Percentiles rank a stretch among this genome's conserved stretches.
phyloP scores from a whole-genome alignment of 495 filamentous ascomycete species.

The Daldinia grandis region DNA sequence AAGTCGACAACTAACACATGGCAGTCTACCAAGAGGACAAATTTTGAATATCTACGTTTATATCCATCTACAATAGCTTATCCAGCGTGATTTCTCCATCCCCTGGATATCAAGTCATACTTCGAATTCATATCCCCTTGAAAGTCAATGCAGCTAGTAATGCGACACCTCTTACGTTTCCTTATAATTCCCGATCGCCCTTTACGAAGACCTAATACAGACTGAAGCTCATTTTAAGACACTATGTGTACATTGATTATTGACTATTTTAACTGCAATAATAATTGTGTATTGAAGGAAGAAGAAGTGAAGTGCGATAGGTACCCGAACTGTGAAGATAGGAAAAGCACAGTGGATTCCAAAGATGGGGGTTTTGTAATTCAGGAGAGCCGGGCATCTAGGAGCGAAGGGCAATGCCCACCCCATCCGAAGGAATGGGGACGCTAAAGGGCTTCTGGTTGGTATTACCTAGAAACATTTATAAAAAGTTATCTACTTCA shows the following conservation, averaged over 20 bases:
- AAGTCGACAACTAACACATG: background rate
- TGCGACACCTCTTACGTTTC: background rate
- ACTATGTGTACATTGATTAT: background rate
- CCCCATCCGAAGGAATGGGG: constrained; percentile 9
- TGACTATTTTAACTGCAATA: constrained; percentile 5
- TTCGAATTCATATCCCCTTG: background rate
- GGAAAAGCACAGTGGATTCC: background rate
- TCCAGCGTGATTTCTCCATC: background rate
- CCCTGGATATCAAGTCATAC: background rate
- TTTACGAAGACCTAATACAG: background rate
- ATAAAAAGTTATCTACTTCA: background rate
- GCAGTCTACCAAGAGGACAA: background rate
- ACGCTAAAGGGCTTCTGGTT: constrained; percentile 1
- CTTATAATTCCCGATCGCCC: background rate
- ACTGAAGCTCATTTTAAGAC: background rate
- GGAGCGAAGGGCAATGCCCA: constrained; percentile 10
- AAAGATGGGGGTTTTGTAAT: background rate
- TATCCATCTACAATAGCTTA: background rate
- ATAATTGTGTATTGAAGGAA: background rate
- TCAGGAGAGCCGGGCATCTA: background rate
- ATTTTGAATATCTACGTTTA: background rate
- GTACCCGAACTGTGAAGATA: constrained; percentile 1
- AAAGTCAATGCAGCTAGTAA: background rate
- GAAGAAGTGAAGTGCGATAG: background rate
- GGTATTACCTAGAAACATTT: background rate